Base-by-base conservation (phyloP, 2,329 filamentous ascomycete genomes). In the Purpureocillium takamizusanense region DNA sequence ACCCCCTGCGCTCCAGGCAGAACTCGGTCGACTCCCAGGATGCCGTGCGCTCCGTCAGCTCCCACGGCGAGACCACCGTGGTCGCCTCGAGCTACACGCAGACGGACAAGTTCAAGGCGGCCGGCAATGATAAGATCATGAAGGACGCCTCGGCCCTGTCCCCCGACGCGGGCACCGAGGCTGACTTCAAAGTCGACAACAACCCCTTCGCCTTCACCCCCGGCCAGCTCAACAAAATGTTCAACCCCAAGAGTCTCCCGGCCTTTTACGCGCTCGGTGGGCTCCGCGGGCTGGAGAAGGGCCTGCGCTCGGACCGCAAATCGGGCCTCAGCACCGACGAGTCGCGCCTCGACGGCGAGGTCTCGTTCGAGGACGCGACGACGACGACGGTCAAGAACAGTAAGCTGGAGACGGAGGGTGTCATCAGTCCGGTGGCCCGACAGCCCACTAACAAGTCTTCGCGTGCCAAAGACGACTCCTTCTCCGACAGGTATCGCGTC, bases 151-250 rank as follows among this genome's bases (percentile, higher is more conserved):
- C 81, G 45, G 86, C 86, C 0, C 63, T 95, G 44, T 77, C 71
- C 36, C 84, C 87, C 0, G 86, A 94, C 54, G 72, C 77, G 29
- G 84, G 85, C 7, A 84, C 80, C 37, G 84, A 89, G 55, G 69
- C 65, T 14, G 85, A 90, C 45, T 95, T 94, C 50, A 51, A 76
- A 12, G 79, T 90, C 10, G 72, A 81, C 6, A 70, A 87, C 56
- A 94, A 92, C 56, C 82, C 83, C 1, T 95, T 95, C 53, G 88
- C 86, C 13, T 95, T 87, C 55, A 78, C 80, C 2, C 84, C 84
- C 3, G 88, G 89, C 12, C 81, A 94, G 53, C 69, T 95, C 45
- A 82, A 80, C 51, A 95, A 94, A 60, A 74, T 95, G 64, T 78
- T 90, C 44, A 92, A 94, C 55, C 89, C 89, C 4, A 95, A 95